Percentiles rank a stretch among this genome's conserved stretches.
These are phyloP conservation scores for Colletotrichum agaves DNA, from an alignment of 2,329 filamentous ascomycete genomes.

Conservation along the genomic window DNA sequence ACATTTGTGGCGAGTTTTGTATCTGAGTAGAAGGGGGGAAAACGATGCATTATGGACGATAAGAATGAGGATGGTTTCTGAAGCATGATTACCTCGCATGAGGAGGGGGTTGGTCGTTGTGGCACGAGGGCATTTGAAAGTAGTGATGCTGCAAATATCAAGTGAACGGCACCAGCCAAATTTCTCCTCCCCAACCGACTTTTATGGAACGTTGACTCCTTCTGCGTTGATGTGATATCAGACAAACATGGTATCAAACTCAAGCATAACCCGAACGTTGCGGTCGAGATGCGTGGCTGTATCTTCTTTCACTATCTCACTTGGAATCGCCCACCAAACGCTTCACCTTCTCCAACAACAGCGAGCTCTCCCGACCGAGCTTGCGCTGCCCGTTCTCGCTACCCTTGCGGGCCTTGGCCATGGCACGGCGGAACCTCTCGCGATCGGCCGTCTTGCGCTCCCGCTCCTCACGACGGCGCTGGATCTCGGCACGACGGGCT, in stretches of 20 bases:
- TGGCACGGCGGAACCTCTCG: slow-evolving; percentile 71
- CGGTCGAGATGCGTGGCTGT: too few species aligned
- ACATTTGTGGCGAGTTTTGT: slow-evolving; percentile 23
- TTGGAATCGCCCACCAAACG: slow-evolving; percentile 67
- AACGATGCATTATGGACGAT: slow-evolving; percentile 12
- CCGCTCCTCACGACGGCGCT: slow-evolving; percentile 68
- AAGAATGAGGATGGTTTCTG: slow-evolving; percentile 7
- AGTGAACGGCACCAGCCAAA: slow-evolving; percentile 2
- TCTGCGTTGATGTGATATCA: neutral
- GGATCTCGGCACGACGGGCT: slow-evolving; percentile 53
- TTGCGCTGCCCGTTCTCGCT: slow-evolving; percentile 77
- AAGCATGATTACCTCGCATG: slow-evolving; percentile 6
- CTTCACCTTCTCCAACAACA: slow-evolving; percentile 82
- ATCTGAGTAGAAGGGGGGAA: neutral
- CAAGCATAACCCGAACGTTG: too few species aligned
- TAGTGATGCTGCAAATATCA: slow-evolving; percentile 28
- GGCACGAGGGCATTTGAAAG: neutral
- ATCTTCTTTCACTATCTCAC: neutral
- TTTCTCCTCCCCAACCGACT: neutral
- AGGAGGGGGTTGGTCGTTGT: neutral
- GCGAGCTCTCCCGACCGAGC: slow-evolving; percentile 81
- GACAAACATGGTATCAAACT: slow-evolving; percentile 31
- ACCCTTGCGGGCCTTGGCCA: slow-evolving; percentile 79
- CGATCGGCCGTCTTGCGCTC: slow-evolving; percentile 74
- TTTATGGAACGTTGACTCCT: slow-evolving; percentile 1